Evolutionary conservation across 1,139 yeast species (phyloP).

Genomic region (Scheffersomyces insectosa): DNA sequence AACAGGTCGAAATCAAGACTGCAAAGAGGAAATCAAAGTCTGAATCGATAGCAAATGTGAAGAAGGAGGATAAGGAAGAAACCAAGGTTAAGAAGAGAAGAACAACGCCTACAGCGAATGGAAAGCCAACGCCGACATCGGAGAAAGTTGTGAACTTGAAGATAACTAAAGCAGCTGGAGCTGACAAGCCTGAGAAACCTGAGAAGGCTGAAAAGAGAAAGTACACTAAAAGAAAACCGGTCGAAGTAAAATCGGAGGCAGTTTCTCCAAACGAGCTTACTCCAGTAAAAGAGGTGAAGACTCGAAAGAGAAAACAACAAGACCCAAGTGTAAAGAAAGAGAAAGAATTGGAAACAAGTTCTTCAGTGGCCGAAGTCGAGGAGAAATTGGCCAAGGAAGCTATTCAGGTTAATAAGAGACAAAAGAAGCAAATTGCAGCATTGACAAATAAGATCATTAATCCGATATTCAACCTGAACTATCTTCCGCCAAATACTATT

Average conservation of each 20-base stretch:
- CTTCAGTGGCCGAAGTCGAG: neutral
- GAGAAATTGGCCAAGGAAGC: neutral
- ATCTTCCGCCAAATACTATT: slow-evolving; percentile 13
- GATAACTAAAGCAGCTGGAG: neutral
- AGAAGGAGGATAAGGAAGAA: slow-evolving; percentile 5
- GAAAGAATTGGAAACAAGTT: neutral
- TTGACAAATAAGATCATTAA: slow-evolving; percentile 5
- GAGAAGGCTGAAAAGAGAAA: slow-evolving; percentile 5
- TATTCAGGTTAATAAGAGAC: slow-evolving; percentile 4
- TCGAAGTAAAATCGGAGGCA: slow-evolving; percentile 1
- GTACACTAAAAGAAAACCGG: slow-evolving; percentile 1
- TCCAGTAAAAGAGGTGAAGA: slow-evolving; percentile 1
- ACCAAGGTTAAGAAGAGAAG: slow-evolving; percentile 3
- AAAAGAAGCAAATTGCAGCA: slow-evolving; percentile 6
- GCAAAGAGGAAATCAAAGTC: slow-evolving; percentile 4
- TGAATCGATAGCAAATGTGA: slow-evolving; percentile 6
- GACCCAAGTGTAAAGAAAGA: too few relatives aligned
- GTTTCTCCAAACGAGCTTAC: neutral
- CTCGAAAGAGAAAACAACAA: slow-evolving; percentile 1
- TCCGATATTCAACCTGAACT: slow-evolving; percentile 18
- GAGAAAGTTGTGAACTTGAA: neutral
- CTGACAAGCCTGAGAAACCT: neutral
- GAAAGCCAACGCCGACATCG: neutral
- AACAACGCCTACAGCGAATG: neutral
- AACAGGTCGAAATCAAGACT: neutral